Evolutionary conservation across 495 filamentous ascomycete species (phyloP), one percentile per base, ranked within the genome.

Genomic region (Penicillium longicatenatum): DNA sequence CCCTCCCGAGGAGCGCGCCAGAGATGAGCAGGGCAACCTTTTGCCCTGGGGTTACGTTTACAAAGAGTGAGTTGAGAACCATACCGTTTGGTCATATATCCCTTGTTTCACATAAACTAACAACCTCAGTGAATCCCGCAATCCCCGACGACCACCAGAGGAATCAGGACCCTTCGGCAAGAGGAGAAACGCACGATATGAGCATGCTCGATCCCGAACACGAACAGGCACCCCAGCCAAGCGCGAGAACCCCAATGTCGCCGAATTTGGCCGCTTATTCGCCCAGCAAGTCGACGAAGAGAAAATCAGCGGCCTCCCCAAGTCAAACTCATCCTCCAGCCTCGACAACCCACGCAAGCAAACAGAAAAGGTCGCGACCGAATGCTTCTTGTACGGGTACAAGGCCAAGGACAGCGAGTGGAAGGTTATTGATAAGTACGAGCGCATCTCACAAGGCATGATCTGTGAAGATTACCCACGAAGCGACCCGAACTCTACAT

Each of bases 381-480:
- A 96, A 70, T 84, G 93, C 55, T 85, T 95, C 24, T 76, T 97
- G 22, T 87, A 90, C 58, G 92, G 92, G n/a, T 96, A 90, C 71
- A 82, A 85, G 33, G 79, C 79, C 35, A 80, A 86, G 44, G 77
- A 81, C 37, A 77, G 82, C 26, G 89, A 94, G 73, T 96, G 91
- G 79, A 89, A 91, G 30, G 91, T 90, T 22, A 88, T 97, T 59
- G 86, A 87, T 65, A 86, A 89, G 67, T 97, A 87, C 70, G 92
- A 97, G 76, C 80, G 86, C 48, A 85, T 92, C 42, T 82, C 79
- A 9, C 69, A 74, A 47, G 92, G 92, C 37, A 74, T 85, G 54
- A 92, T 97, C 66, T 93, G 90, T 70, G 92, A 97, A 74, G 91
- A 96, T 70, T 97, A 96, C 71, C 83, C 89, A 5, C 85, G 92